Base-by-base conservation (phyloP, 23 red algal species). In the Cyanidiococcus yangmingshanensis region DNA sequence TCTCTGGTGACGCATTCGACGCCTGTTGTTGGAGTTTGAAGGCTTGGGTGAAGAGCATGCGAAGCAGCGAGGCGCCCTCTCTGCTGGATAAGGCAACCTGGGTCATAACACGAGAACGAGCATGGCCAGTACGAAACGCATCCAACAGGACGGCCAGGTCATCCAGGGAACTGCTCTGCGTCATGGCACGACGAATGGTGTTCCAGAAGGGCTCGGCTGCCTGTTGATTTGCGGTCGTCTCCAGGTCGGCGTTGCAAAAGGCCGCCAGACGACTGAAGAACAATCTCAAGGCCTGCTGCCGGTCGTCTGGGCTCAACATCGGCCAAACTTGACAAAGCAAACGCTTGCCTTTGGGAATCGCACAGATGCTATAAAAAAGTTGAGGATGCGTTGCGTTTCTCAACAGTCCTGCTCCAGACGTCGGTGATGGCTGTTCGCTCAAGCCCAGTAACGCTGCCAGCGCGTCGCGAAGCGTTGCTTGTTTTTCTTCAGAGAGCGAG, bases 331-430 rank as follows among this genome's bases (percentile, higher is more conserved):
- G 63, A 7, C 12, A 7, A 7, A 71, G n/a, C 27, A 71, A 71
- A 12, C 32, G 21, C n/a, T 35, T 25, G 63, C 63, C 63, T 71
- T 71, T 71, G n/a, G 32, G 63, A 25, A 71, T 35, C 63, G 63
- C 32, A 30, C 63, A 71, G 7, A 71, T 35, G 27, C 63, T 71
- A 29, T 71, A 35, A 29, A 71, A 71, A 7, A 35, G n/a, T 30
- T 71, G 63, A 71, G 21, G 3, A 35, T 12, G 15, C 7, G n/a
- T 12, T 12, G 63, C 63, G 21, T 21, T 21, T 7, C 16, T 3
- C 63, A 29, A 71, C 32, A 30, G 16, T 12, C 15, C n/a, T 35
- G 21, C n/a, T 7, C 63, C 63, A 12, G 27, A 7, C n/a, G 21
- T 29, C 7, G 63, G 32, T 21, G 45, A 54, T 21, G 12, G 12